A percentile compares a stretch with the other conserved stretches of the same genome.
Evolutionary conservation across 2,329 filamentous ascomycete genomes (phyloP).

Genomic region (Claviceps sp.): DNA sequence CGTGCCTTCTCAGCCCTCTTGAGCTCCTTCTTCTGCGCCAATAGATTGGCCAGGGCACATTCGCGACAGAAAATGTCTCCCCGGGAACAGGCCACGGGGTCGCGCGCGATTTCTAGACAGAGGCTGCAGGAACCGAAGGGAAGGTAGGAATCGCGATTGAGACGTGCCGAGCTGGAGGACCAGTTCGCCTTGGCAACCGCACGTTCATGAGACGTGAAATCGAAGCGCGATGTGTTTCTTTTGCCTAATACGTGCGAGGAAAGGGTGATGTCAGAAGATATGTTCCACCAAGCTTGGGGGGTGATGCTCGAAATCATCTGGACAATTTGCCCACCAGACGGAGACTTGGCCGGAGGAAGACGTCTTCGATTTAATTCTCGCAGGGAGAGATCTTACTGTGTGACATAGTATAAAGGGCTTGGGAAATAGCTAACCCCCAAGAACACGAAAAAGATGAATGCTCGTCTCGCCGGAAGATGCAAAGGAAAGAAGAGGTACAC

Average conservation of each 20-base stretch:
- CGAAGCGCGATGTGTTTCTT: slow-evolving; percentile 79
- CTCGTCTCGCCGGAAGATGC: not conserved
- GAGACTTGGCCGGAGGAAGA: not conserved
- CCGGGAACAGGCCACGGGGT: slow-evolving; percentile 69
- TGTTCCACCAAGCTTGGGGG: not conserved
- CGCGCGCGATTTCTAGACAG: slow-evolving; percentile 67
- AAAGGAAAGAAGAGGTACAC: not conserved
- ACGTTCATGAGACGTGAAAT: slow-evolving; percentile 90
- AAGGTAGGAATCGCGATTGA: slow-evolving; percentile 82
- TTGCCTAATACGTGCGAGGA: slow-evolving; percentile 40
- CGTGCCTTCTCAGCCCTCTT: slow-evolving; percentile 60
- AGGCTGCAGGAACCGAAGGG: slow-evolving; percentile 81
- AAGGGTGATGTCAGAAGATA: not conserved
- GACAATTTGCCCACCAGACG: not conserved
- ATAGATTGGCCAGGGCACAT: slow-evolving; percentile 81
- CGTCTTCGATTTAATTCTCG: not conserved
- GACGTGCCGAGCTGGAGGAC: slow-evolving; percentile 69
- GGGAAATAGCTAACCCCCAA: not conserved
- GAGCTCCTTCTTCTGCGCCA: slow-evolving; percentile 83
- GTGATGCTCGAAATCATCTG: not conserved
- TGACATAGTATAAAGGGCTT: slow-evolving; percentile 23
- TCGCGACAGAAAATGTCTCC: slow-evolving; percentile 94
- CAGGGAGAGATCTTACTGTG: slow-evolving; percentile 29
- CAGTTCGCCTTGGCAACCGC: slow-evolving; percentile 68
- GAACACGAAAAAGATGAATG: not conserved